Evolutionary conservation across 192 early-diverging fungal genomes (phyloP).

Genomic region (Coemansia sp.): DNA sequence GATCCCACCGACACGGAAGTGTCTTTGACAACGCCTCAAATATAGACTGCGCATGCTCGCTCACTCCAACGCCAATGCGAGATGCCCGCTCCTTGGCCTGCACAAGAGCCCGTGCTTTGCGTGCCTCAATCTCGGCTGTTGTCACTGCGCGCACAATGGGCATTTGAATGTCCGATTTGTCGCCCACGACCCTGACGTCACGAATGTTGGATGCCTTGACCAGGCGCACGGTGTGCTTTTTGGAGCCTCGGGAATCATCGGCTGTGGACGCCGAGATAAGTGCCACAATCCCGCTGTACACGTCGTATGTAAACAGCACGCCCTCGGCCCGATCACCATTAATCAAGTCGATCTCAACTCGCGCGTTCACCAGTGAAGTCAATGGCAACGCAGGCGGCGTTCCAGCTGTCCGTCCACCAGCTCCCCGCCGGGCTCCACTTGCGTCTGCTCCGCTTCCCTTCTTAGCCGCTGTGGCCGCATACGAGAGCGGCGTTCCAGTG

Average conservation of each 20-base stretch:
- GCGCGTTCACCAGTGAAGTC: slow-evolving; percentile 28
- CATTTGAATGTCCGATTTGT: neutral
- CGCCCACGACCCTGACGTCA: slow-evolving; percentile 1
- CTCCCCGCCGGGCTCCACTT: slow-evolving; percentile 9
- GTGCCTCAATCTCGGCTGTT: slow-evolving; percentile 24
- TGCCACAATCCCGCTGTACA: slow-evolving; percentile 47
- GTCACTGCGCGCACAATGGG: slow-evolving; percentile 18
- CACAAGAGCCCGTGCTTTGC: slow-evolving; percentile 31
- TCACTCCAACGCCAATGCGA: slow-evolving; percentile 76
- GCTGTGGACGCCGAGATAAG: slow-evolving; percentile 18
- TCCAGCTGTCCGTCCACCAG: slow-evolving; percentile 4
- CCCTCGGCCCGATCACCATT: slow-evolving; percentile 32
- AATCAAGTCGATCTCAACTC: slow-evolving; percentile 25
- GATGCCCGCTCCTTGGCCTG: slow-evolving; percentile 40
- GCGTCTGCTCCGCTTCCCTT: slow-evolving; percentile 5
- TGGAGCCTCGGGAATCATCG: neutral
- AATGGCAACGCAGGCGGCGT: slow-evolving; percentile 17
- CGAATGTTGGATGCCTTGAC: neutral
- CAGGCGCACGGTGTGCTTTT: neutral
- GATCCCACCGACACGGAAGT: slow-evolving; percentile 76
- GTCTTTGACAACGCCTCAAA: slow-evolving; percentile 82
- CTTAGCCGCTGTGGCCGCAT: slow-evolving; percentile 45
- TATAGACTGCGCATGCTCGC: slow-evolving; percentile 69
- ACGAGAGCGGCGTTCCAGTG: slow-evolving; percentile 21
- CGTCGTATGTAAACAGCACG: slow-evolving; percentile 42